Base-by-base conservation (phyloP, 2,329 filamentous ascomycete genomes). In the Aspergillus sp. region DNA sequence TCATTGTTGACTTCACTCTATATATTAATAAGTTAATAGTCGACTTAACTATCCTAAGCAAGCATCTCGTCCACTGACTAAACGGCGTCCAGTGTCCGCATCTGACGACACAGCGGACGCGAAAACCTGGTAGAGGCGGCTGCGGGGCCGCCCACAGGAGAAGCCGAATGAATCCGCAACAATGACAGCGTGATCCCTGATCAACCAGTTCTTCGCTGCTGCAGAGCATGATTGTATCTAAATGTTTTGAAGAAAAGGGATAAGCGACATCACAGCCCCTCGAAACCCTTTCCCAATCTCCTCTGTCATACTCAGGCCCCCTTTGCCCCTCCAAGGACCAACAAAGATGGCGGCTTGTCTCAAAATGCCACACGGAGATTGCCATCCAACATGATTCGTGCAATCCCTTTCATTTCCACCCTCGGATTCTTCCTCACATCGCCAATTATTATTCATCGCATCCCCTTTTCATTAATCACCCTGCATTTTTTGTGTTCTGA, bases 291-390 rank as follows among this genome's bases (percentile, higher is more conserved):
- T 43, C 15, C 41, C 48, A 44, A 45, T 43, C 56, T 55, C 21
- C 23, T 46, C 62, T 60, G 57, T 62, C 60, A 61, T 50, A 23
- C 27, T 33, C 45, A 47, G 27, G 31, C 56, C 58, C 57, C 27
- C 59, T 58, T 60, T 64, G 62, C 64, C 64, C 64, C 64, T 66
- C 64, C 56, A 64, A 63, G 57, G 59, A 60, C 64, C 52, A 64
- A 63, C 61, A 62, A 60, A 62, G 62, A 64, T 64, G 44, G 47
- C 39, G 44, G 53, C 40, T 45, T 55, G 44, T 59, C 56, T 37
- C 35, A 37, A 59, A 62, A 62, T 63, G 61, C 64, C 62, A 64
- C 62, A 48, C 35, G 58, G 58, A 62, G 47, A 41, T 46, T 41
- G 15, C 47, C 52, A 39, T 41, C 27, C 50, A 43, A 55, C 58